Evolutionary conservation across 192 early-diverging fungal species (phyloP), one percentile per base, ranked within the genome.

Genomic region (Lobosporangium transversale): DNA sequence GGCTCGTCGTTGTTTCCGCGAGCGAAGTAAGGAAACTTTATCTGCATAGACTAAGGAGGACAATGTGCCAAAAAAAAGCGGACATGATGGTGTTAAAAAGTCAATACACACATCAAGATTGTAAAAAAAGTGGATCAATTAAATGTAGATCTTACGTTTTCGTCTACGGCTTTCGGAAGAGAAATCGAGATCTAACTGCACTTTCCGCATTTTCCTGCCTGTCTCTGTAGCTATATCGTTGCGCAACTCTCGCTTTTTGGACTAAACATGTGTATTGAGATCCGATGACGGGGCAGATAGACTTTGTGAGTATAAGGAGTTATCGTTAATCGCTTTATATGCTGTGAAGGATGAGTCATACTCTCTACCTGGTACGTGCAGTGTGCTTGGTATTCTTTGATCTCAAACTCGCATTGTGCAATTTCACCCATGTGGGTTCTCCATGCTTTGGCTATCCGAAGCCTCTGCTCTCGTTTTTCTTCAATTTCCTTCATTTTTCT

Each of bases 401-500:
- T 81, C 53, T 86, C 85, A 47, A 71, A 84, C 32, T 86, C 79
- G 27, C 57, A 62, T 42, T 80, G 74, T 21, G 68, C 78, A 45
- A 81, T 81, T 42, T 67, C 62, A 5, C 68, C 67, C 63, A 79
- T 70, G 60, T 80, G 81, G 23, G 54, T 69, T 53, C 74, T 54
- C 82, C 85, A 84, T 30, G 79, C 79, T 9, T 71, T 79, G 3
- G 85, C 85, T 1, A 64, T 63, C 15, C 65, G 49, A 23, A 84
- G 70, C 14, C 82, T 53, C 21, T 81, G 75, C 20, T 67, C 62
- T 35, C 81, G 79, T 52, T 86, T 86, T 5, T 78, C 73, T 53
- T 86, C 82, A 64, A 86, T 84, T 49, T 86, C 85, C 31, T 54
- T 68, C 80, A 86, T 86, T 18, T 80, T 52, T 53, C 79, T 62